Evolutionary conservation across 257 asterid species (phyloP), one percentile per base, ranked within the genome.

Genomic region (Paraleonurus japonicus): DNA sequence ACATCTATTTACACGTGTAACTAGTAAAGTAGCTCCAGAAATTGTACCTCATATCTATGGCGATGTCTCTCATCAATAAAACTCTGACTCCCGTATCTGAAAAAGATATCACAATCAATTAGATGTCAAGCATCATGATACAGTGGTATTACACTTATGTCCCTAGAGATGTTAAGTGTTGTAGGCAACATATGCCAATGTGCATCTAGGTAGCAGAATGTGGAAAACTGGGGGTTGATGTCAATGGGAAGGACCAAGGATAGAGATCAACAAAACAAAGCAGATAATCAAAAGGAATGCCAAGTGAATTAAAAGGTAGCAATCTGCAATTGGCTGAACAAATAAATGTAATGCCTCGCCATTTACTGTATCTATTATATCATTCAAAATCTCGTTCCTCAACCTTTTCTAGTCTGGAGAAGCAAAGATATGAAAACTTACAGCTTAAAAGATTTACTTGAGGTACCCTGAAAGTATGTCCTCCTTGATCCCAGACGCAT

Each of bases 41-140:
- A 35, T 48, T 57, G n/a, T 74, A 92, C 98, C 98, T 93, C 98
- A 61, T 93, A 93, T 90, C 98, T 85, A 79, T 93, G 98, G 50
- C 98, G 90, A 77, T 93, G 98, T 76, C 98, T 90, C 89, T 93
- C 98, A 74, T 93, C 98, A 78, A 88, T 67, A 54, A 53, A 87
- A 74, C 79, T 85, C 76, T 11, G 69, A 75, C 64, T 79, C 41
- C 86, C 95, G 45, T 92, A 92, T 76, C 98, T 90, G 80, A 37
- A 2, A 61, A 47, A 0, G 20, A n/a, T 53, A 76, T 27, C 4
- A 53, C 19, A 57, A 48, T 32, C 72, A 45, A 47, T 70, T 51
- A 69, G 69, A 67, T 54, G 30, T 26, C 45, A 65, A 43, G 30
- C 32, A 12, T 23, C 60, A 65, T 26, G 33, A 68, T 4, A 47